phyloP scores from a whole-genome alignment of 2,329 filamentous ascomycete genomes.

The Berkeleyomyces basicola region DNA sequence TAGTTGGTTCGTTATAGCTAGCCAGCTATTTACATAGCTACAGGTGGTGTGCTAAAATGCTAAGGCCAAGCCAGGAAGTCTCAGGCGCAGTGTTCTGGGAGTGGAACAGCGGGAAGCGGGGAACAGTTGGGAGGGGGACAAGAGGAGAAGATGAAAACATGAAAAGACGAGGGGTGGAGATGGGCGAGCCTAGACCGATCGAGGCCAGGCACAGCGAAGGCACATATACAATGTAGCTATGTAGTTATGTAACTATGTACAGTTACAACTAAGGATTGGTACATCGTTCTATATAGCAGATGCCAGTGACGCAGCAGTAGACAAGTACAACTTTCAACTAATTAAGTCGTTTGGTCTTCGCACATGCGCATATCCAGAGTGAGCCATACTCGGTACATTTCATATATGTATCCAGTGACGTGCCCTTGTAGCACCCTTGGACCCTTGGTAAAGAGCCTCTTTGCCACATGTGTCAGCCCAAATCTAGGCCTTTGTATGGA shows the following conservation, averaged over 20 bases:
- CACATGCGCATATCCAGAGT: too few relatives aligned
- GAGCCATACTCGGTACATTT: too few relatives aligned
- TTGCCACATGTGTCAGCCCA: background rate
- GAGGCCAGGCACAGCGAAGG: background rate
- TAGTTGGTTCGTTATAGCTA: background rate
- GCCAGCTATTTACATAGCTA: background rate
- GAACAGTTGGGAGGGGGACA: background rate
- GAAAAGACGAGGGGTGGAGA: background rate
- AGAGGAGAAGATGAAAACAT: background rate
- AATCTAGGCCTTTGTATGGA: background rate
- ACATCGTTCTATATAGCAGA: too few relatives aligned
- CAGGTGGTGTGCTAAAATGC: background rate
- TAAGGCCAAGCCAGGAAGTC: background rate
- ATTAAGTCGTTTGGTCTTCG: too few relatives aligned
- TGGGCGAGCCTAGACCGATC: background rate
- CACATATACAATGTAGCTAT: too few relatives aligned
- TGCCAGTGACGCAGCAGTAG: too few relatives aligned
- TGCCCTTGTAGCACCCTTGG: too few relatives aligned
- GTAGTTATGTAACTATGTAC: too few relatives aligned
- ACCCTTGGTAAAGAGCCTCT: background rate
- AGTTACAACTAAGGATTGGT: too few relatives aligned
- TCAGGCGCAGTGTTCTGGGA: background rate
- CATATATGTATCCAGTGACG: too few relatives aligned
- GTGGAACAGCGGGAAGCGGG: background rate
- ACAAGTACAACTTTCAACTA: too few relatives aligned